Conservation (phyloP, 139 green algal genomes). For the Chara braunii region DNA sequence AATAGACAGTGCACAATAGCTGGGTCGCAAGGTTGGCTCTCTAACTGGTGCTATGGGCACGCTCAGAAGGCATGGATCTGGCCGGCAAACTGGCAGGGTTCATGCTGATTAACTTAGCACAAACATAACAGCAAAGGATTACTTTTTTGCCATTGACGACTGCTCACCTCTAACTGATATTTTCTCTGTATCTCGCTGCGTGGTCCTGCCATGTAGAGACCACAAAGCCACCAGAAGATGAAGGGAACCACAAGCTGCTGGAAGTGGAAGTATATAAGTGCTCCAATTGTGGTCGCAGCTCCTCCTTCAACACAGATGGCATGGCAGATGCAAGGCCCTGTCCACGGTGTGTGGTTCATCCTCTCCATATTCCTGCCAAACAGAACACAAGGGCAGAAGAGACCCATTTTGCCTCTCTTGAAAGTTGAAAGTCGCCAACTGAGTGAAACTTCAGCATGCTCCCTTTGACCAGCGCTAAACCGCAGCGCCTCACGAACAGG, state of each 20-base stretch:
- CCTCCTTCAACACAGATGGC: slow-evolving; percentile 26
- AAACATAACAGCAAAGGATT: background rate
- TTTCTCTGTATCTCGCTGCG: slow-evolving; percentile 37
- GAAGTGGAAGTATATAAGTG: slow-evolving; percentile 20
- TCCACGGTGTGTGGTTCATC: slow-evolving; percentile 30
- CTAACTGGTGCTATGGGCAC: no score
- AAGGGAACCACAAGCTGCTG: no score
- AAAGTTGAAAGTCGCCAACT: background rate
- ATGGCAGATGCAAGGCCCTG: slow-evolving; percentile 23
- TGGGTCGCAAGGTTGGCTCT: slow-evolving; percentile 28
- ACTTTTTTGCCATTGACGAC: background rate
- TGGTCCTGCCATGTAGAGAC: slow-evolving; percentile 31
- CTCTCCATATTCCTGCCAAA: slow-evolving; percentile 32
- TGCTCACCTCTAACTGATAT: slow-evolving; percentile 29
- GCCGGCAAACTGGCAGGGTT: no score
- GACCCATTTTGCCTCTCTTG: slow-evolving; percentile 5
- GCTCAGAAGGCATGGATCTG: no score
- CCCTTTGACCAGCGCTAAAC: no score
- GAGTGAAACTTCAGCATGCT: no score
- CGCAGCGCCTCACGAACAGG: no score
- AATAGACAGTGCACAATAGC: slow-evolving; percentile 33
- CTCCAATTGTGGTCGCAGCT: slow-evolving; percentile 9
- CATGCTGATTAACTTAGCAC: slow-evolving; percentile 11
- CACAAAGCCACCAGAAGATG: slow-evolving; percentile 43
- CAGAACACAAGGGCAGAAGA: slow-evolving; percentile 34